Base-by-base conservation (phyloP, 345 rosid species). In the Fremontodendron californicum region DNA sequence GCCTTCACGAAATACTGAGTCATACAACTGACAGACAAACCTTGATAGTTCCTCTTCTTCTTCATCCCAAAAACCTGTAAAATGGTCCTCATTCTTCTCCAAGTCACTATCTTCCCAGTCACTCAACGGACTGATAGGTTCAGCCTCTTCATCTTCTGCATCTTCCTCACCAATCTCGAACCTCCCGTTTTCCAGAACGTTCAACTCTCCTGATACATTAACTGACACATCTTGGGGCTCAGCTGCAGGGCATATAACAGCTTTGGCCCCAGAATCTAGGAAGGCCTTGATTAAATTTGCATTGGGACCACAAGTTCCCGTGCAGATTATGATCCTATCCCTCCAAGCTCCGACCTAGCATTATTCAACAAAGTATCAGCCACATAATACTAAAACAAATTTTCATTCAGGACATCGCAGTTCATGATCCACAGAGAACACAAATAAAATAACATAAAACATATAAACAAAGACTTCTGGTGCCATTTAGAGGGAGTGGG, bases 101-200 rank as follows among this genome's bases (percentile, higher is more conserved):
- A 81, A 76, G 57, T 96, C 97, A 57, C 93, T 93, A 77, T 96
- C 99, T 84, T 90, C 99, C 99, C 99, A 96, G 82, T 93, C 98
- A 85, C 99, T 96, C 6, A 58, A 52, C 1, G 94, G 96, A 79
- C 93, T 92, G 3, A 77, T 74, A 25, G 91, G 88, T 78, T 86
- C 96, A 0, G 8, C 60, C 43, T 85, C 93, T 73, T 94, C 98
- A 31, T 91, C 94, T 27, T 94, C 98, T 3, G 85, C 89, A 67
- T 92, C 98, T 64, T 95, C 99, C 83, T 87, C 97, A 62, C 99
- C 99, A 18, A 93, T 93, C 88, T 93, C 99, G 19, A 96, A 96
- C 80, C 83, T 89, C 13, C 94, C 92, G 13, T 89, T 91, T 40
- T 92, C 99, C 67, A 79, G 55, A 51, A 65, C 70, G 76, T 81